These are phyloP conservation scores for Phialophora macrospora DNA, from an alignment of 2,329 filamentous ascomycete species.

Conservation along the genomic window DNA sequence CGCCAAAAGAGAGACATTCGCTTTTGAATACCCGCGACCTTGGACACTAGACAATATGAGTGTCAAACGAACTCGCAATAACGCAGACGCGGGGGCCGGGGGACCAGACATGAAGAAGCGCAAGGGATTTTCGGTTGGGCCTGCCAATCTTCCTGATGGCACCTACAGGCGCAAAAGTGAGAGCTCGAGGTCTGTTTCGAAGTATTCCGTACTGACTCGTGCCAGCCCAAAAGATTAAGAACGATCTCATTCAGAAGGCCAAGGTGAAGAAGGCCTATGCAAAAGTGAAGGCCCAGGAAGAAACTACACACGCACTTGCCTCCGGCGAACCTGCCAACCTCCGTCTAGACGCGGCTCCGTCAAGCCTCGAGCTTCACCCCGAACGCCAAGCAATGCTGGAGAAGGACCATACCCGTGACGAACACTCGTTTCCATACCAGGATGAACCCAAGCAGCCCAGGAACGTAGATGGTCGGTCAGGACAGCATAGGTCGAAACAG, in stretches of 20 bases:
- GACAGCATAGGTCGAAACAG: slow-evolving; percentile 45
- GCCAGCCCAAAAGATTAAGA: slow-evolving; percentile 84
- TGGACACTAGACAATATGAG: slow-evolving; percentile 53
- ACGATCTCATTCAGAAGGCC: slow-evolving; percentile 84
- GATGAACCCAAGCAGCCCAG: slow-evolving; percentile 29
- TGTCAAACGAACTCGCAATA: slow-evolving; percentile 62
- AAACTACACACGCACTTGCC: slow-evolving; percentile 41
- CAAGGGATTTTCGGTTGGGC: slow-evolving; percentile 81
- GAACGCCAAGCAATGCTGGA: slow-evolving; percentile 65
- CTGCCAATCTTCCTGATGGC: slow-evolving; percentile 88
- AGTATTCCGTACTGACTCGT: slow-evolving; percentile 6
- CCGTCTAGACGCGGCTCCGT: slow-evolving; percentile 39
- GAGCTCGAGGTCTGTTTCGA: slow-evolving; percentile 15
- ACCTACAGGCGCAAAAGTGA: slow-evolving; percentile 79
- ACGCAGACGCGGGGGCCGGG: slow-evolving; percentile 40
- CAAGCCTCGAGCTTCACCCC: slow-evolving; percentile 62
- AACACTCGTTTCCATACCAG: slow-evolving; percentile 33
- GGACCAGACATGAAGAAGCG: slow-evolving; percentile 45
- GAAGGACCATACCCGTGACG: slow-evolving; percentile 43
- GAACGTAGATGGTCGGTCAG: slow-evolving; percentile 31
- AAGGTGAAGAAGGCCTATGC: slow-evolving; percentile 92
- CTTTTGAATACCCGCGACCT: background rate
- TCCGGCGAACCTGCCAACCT: slow-evolving; percentile 36
- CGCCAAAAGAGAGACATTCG: background rate
- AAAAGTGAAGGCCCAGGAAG: slow-evolving; percentile 74